Evolutionary conservation across 805 yeast genomes (phyloP).

Genomic region (Hermanozyma aechmeae): DNA sequence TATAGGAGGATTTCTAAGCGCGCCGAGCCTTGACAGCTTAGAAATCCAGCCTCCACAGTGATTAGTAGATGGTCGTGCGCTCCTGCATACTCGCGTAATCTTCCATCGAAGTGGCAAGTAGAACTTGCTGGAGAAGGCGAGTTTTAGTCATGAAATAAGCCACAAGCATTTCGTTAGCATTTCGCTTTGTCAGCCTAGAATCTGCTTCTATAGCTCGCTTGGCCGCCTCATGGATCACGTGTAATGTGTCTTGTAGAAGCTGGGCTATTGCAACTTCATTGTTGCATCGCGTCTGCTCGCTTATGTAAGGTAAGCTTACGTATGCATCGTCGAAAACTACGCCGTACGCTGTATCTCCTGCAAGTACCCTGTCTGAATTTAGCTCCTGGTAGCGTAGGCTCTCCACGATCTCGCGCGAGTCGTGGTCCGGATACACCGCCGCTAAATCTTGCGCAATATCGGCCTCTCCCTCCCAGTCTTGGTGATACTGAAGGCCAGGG

Average conservation of each 20-base stretch:
- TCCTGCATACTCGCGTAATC: not conserved
- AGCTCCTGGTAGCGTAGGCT: slow-evolving; percentile 4
- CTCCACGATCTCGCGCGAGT: slow-evolving; percentile 1
- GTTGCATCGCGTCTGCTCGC: slow-evolving; percentile 4
- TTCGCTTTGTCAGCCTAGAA: not conserved
- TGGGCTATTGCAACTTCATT: not conserved
- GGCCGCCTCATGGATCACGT: not conserved
- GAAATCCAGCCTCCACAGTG: not conserved
- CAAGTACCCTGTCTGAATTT: slow-evolving; percentile 1
- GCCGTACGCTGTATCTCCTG: slow-evolving; percentile 7
- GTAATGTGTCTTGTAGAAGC: not conserved
- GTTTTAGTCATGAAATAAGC: not conserved
- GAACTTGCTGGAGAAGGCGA: not conserved
- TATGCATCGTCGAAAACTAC: slow-evolving; percentile 6
- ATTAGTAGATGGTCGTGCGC: too few species aligned
- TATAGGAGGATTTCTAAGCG: not conserved
- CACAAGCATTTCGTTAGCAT: not conserved
- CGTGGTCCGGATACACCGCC: not conserved
- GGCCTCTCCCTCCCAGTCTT: slow-evolving; percentile 5
- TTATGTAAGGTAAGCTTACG: slow-evolving; percentile 5
- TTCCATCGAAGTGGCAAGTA: not conserved
- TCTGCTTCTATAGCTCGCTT: not conserved
- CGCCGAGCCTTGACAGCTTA: not conserved
- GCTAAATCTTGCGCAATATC: slow-evolving; percentile 5
- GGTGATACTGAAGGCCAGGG: slow-evolving; percentile 7